Evolutionary conservation across 148 eudicot species (phyloP).

Genomic region (Vaccinium myrtillus): DNA sequence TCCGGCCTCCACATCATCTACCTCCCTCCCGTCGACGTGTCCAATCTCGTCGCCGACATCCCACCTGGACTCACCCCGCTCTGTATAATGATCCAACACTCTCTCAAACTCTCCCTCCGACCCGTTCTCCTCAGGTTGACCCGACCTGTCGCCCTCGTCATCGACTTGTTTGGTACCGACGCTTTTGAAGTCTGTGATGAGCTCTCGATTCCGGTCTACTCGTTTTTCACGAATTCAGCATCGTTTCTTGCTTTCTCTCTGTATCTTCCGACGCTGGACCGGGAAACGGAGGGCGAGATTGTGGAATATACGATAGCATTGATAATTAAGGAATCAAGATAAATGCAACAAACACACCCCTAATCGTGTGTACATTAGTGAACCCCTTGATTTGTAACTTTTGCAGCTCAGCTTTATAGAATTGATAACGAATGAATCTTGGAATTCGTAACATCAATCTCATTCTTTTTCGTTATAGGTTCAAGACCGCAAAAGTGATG

Average conservation of each 20-base stretch:
- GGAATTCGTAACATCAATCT: not conserved
- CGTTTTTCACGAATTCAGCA: conserved; percentile 37
- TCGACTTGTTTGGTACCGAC: conserved; percentile 43
- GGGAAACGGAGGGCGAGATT: conserved; percentile 30
- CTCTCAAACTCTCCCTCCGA: conserved; percentile 27
- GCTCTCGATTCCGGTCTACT: conserved; percentile 38
- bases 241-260: conserved; percentile 28
- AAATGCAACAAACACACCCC: no score
- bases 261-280: conserved; percentile 32
- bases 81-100: conserved; percentile 19
- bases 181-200: conserved; percentile 39
- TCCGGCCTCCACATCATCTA: conserved; percentile 25
- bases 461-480: not conserved
- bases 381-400: no score
- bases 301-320: not conserved
- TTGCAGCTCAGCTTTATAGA: no score
- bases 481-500: conserved; percentile 14
- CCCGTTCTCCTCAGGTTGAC: conserved; percentile 25
- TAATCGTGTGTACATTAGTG: no score
- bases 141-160: conserved; percentile 42
- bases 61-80: conserved; percentile 18
- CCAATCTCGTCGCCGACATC: conserved; percentile 7
- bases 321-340: no score
- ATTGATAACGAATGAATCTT: no score
- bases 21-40: conserved; percentile 35